Conservation (phyloP, 371 early-diverging fungal genomes). For the Dichotomocladium elegans region DNA sequence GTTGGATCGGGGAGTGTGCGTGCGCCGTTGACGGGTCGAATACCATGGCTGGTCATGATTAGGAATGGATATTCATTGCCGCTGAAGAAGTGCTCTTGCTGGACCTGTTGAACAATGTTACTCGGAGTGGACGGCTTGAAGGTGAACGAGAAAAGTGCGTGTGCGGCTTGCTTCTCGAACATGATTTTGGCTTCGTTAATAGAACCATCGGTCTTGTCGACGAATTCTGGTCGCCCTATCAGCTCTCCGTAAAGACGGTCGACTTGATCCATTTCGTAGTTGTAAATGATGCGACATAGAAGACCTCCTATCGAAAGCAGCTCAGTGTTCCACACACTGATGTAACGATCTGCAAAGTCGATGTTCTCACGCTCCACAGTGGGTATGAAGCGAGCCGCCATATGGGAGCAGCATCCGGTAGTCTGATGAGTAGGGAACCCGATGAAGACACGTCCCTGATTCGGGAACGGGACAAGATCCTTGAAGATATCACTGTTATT, state of each 20-base stretch:
- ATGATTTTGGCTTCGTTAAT: constrained; percentile 31
- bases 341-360: constrained; percentile 86
- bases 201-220: constrained; percentile 26
- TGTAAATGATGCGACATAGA: constrained; percentile 73
- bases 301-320: constrained; percentile 72
- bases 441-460: constrained; percentile 86
- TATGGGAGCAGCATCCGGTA: constrained; percentile 80
- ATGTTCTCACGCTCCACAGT: constrained; percentile 89
- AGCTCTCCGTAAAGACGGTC: constrained; percentile 51
- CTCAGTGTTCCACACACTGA: constrained; percentile 85
- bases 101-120: constrained; percentile 57
- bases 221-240: constrained; percentile 26
- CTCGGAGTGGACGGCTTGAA: constrained; percentile 76
- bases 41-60: constrained; percentile 69
- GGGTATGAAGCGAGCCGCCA: constrained; percentile 87
- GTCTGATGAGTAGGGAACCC: constrained; percentile 92
- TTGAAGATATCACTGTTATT: constrained; percentile 56
- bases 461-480: constrained; percentile 67
- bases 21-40: constrained; percentile 45
- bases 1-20: constrained; percentile 36
- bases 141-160: constrained; percentile 67
- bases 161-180: constrained; percentile 67
- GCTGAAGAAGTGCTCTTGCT: constrained; percentile 53
- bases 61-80: constrained; percentile 45
- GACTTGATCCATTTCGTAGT: constrained; percentile 70